Evolutionary conservation across 768 basidiomycete genomes (phyloP).

Genomic region (Amanita rimosa): DNA sequence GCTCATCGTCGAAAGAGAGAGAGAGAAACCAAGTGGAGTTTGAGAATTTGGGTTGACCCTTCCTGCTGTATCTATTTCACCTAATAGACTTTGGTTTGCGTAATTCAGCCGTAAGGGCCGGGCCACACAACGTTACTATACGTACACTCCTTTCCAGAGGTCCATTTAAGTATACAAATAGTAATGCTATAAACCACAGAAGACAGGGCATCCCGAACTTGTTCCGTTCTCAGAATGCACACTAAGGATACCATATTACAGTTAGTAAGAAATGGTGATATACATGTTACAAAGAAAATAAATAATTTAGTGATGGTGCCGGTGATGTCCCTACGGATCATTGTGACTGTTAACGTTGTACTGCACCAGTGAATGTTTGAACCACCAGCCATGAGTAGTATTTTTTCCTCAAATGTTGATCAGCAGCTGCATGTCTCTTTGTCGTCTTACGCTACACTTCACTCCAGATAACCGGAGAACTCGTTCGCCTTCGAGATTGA

Average conservation of each 20-base stretch:
- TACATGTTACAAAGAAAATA: not conserved
- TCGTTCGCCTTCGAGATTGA: no score
- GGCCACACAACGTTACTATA: not conserved
- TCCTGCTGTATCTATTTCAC: not conserved
- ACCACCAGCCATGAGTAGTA: constrained; percentile 69
- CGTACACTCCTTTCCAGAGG: not conserved
- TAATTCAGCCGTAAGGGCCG: not conserved
- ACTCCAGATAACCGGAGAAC: constrained; percentile 44
- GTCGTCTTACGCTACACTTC: constrained; percentile 62
- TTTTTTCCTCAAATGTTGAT: constrained; percentile 64
- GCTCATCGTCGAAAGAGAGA: not conserved
- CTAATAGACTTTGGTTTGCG: not conserved
- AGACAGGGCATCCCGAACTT: not conserved
- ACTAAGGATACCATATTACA: not conserved
- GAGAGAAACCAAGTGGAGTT: not conserved
- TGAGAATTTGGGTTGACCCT: not conserved
- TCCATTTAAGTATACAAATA: no score
- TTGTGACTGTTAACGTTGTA: constrained; percentile 19
- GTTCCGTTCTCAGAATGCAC: not conserved
- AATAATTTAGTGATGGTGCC: not conserved
- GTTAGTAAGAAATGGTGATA: not conserved
- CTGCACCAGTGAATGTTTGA: constrained; percentile 14
- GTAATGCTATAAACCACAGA: no score
- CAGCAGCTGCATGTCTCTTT: constrained; percentile 16
- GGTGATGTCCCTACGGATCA: constrained; percentile 11